A percentile compares a stretch with the other conserved stretches of the same genome.
phyloP scores from a whole-genome alignment of 2,329 filamentous ascomycete species.

The Scedosporium boydii region DNA sequence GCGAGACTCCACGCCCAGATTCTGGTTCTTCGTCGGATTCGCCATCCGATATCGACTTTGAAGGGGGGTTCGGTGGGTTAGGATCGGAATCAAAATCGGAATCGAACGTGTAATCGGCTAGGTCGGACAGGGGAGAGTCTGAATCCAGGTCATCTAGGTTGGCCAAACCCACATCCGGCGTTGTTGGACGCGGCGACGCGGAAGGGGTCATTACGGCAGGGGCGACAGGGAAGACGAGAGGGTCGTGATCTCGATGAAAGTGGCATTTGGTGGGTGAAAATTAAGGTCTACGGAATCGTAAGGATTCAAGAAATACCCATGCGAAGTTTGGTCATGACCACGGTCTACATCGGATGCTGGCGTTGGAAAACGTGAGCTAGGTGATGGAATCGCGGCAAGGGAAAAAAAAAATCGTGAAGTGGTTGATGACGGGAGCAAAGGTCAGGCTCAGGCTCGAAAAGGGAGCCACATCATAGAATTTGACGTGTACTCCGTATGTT shows the following conservation, averaged over 20 bases:
- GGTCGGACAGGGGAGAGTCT: slow-evolving; percentile 5
- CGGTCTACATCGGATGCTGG: slow-evolving; percentile 22
- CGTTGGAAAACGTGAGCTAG: slow-evolving; percentile 6
- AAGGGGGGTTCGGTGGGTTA: slow-evolving; percentile 4
- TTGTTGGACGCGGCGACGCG: slow-evolving; percentile 42
- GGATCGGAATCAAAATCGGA: slow-evolving; percentile 12
- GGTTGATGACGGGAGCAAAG: slow-evolving; percentile 4
- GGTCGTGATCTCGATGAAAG: slow-evolving; percentile 44
- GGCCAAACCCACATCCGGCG: slow-evolving; percentile 23
- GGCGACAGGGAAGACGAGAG: slow-evolving; percentile 32
- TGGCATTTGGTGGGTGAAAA: slow-evolving; percentile 49
- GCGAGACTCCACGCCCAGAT: not conserved
- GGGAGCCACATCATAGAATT: slow-evolving; percentile 2
- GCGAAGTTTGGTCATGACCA: slow-evolving; percentile 47
- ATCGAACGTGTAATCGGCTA: slow-evolving; percentile 6
- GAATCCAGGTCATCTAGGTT: slow-evolving; percentile 12
- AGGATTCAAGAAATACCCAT: slow-evolving; percentile 32
- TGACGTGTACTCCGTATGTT: slow-evolving; percentile 6
- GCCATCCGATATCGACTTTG: slow-evolving; percentile 11
- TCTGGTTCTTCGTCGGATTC: slow-evolving; percentile 10
- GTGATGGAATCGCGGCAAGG: slow-evolving; percentile 1
- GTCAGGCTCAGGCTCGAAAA: slow-evolving; percentile 3
- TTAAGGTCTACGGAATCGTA: slow-evolving; percentile 43
- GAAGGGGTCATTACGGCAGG: slow-evolving; percentile 48
- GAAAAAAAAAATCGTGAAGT: slow-evolving; percentile 10